These are phyloP conservation scores for Phyllosticta ampelicida DNA, from an alignment of 2,329 filamentous ascomycete genomes.

Conservation along the genomic window DNA sequence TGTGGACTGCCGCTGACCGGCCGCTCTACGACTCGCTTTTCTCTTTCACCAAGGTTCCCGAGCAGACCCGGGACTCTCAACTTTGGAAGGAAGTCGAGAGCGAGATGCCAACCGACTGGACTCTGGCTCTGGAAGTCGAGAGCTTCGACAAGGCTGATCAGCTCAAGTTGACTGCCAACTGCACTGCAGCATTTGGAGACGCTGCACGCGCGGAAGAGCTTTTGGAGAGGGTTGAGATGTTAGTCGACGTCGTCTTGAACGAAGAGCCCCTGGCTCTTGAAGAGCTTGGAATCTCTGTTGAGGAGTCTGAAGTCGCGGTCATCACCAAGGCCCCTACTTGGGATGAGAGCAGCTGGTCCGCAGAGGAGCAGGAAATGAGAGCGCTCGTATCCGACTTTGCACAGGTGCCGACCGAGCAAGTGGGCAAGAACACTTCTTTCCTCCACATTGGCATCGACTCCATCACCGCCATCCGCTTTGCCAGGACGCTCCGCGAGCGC, in stretches of 20 bases:
- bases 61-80: slow-evolving; percentile 10
- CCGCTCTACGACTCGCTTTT: slow-evolving; percentile 28
- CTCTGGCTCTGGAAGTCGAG: slow-evolving; percentile 26
- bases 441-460: slow-evolving; percentile 26
- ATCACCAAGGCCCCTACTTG: not conserved
- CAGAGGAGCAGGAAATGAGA: slow-evolving; percentile 1
- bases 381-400: slow-evolving; percentile 16
- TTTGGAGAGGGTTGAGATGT: slow-evolving; percentile 23
- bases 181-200: slow-evolving; percentile 19
- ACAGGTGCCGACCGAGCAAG: slow-evolving; percentile 14
- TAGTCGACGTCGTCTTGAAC: slow-evolving; percentile 19
- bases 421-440: slow-evolving; percentile 21
- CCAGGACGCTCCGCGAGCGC: slow-evolving; percentile 20
- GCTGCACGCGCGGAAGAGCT: slow-evolving; percentile 16
- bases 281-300: slow-evolving; percentile 23
- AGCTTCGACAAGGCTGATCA: slow-evolving; percentile 16
- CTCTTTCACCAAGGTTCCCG: slow-evolving; percentile 19
- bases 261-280: slow-evolving; percentile 18
- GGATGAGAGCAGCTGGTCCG: slow-evolving; percentile 5
- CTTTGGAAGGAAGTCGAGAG: slow-evolving; percentile 24
- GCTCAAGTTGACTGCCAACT: slow-evolving; percentile 18
- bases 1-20: slow-evolving; percentile 22
- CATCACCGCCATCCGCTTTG: slow-evolving; percentile 26
- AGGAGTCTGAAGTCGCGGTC: not conserved
- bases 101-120: slow-evolving; percentile 26